phyloP scores from a whole-genome alignment of 768 basidiomycete genomes.

The Pisolithus orientalis region DNA sequence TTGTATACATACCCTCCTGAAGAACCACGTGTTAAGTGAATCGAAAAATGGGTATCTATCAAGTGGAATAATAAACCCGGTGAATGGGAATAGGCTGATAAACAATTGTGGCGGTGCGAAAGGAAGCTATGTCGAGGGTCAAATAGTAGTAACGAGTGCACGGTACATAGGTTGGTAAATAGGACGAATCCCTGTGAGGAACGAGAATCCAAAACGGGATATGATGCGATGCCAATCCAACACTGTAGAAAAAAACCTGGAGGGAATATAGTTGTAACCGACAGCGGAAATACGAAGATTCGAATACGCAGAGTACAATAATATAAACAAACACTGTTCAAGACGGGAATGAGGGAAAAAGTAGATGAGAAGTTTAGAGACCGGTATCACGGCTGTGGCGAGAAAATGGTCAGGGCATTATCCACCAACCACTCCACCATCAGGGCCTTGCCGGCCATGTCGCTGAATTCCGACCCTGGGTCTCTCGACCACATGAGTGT shows the following conservation, averaged over 20 bases:
- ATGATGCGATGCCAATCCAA: background rate
- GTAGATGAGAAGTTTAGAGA: slow-evolving; percentile 10
- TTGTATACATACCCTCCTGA: slow-evolving; percentile 8
- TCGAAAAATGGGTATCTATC: slow-evolving; percentile 12
- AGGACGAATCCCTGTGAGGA: background rate
- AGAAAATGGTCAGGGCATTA: slow-evolving; percentile 60
- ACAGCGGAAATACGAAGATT: background rate
- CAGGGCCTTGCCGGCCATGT: slow-evolving; percentile 95
- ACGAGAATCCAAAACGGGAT: background rate
- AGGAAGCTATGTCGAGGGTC: background rate
- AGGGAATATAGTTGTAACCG: background rate
- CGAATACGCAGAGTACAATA: slow-evolving; percentile 25
- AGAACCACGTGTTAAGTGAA: slow-evolving; percentile 1
- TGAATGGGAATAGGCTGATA: background rate
- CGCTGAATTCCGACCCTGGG: slow-evolving; percentile 84
- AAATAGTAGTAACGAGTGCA: background rate
- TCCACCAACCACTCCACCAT: slow-evolving; percentile 94
- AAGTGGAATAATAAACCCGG: slow-evolving; percentile 8
- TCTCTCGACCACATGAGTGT: slow-evolving; percentile 91
- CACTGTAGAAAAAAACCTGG: background rate
- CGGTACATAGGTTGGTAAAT: background rate
- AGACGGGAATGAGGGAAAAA: background rate
- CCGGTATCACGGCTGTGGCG: slow-evolving; percentile 5
- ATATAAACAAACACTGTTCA: slow-evolving; percentile 9
- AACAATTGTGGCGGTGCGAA: background rate